Base-by-base conservation (phyloP, 805 yeast species). In the Pichia paraexigua region DNA sequence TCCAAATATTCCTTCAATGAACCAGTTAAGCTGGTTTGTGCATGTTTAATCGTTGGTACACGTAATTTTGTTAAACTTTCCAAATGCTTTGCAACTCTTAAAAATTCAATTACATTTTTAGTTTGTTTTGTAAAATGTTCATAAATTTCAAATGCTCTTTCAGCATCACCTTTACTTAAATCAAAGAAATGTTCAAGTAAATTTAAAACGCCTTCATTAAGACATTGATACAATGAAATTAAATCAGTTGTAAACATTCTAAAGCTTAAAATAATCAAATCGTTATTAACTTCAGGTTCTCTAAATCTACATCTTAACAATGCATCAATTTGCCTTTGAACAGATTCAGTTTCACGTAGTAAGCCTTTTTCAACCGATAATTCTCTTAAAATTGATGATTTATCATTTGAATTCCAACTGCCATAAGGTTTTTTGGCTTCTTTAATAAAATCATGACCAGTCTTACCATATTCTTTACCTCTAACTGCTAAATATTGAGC, bases 171-270 rank as follows among this genome's bases (percentile, higher is more conserved):
- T 58, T 79, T 83, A 39, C 92, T 82, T 81, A 94, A 85, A 69
- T 94, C 99, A 71, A 94, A 94, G 69, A 87, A 94, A 62, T 92
- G 95, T 67, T 94, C 98, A 56, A 94, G 76, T 43, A 94, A 71
- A 60, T 94, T 94, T 60, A 94, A 91, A 25, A 94, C 96, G 40
- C 98, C 99, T 68, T 94, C 98, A 69, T 94, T 94, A 58, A 94
- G 72, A 45, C 87, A 84, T 68, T 92, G 96, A 69, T 88, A 95
- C 41, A 94, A 71, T 1, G 91, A 80, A 57, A 94, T 74, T 55
- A 92, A 73, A 66, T 94, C 99, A 60, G 86, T 87, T n/a, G 92
- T 96, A 46, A 94, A 75, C 69, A 92, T 75, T 52, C 96, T 75
- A 71, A 92, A 94, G 30, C 92, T 86, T 41, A 92, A 85, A 56